Evolutionary conservation across 129 eudicot genomes (phyloP).

Genomic region (Escallonia rubra): DNA sequence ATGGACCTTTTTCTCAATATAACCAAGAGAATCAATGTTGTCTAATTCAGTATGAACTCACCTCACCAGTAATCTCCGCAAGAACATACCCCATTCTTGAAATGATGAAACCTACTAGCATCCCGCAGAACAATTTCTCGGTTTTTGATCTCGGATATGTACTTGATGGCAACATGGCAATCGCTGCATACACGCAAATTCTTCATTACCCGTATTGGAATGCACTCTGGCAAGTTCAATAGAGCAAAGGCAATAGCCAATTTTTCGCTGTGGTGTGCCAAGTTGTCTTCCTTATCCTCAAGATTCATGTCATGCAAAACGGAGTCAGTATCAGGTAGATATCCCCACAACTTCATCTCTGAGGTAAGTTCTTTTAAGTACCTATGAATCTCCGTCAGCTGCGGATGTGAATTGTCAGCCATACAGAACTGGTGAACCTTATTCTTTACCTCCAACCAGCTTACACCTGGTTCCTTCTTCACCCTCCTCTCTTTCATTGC

Average conservation of each 20-base stretch:
- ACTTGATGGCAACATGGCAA: conserved; percentile 78
- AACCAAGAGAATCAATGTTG: no score
- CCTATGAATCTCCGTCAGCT: conserved; percentile 36
- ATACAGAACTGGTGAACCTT: conserved; percentile 60
- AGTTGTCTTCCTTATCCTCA: conserved; percentile 55
- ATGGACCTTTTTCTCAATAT: no score
- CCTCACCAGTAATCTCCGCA: conserved; percentile 78
- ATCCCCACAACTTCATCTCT: conserved; percentile 53
- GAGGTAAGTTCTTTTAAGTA: conserved; percentile 51
- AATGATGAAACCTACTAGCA: conserved; percentile 82
- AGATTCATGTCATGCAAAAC: conserved; percentile 59
- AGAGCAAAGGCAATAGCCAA: conserved; percentile 80
- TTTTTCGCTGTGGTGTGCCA: conserved; percentile 82
- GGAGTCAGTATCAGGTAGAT: conserved; percentile 50
- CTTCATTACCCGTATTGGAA: conserved; percentile 85
- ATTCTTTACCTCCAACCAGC: conserved; percentile 82
- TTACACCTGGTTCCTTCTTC: conserved; percentile 83
- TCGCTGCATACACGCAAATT: conserved; percentile 71
- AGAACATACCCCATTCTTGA: conserved; percentile 60
- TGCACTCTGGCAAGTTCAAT: conserved; percentile 57
- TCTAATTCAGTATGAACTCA: background rate
- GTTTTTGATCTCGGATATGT: conserved; percentile 45
- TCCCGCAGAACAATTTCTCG: conserved; percentile 66
- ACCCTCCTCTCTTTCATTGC: conserved; percentile 60
- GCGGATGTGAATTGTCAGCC: conserved; percentile 69